Base-by-base conservation (phyloP, 2,329 filamentous ascomycete species). In the Aspergillus clavatus region DNA sequence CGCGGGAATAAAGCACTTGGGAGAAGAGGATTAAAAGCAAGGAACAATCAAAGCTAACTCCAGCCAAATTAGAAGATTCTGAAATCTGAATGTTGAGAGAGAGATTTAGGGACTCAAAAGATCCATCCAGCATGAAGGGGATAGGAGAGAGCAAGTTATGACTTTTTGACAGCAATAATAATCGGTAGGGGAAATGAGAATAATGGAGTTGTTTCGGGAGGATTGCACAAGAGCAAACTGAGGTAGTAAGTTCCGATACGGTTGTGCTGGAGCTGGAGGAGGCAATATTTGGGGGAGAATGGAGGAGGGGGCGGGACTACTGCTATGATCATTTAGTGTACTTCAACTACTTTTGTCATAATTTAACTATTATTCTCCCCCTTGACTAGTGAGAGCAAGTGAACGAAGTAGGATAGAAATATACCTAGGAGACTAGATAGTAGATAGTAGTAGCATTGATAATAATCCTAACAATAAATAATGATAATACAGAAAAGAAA, bases 1-100 rank as follows among this genome's bases (percentile, higher is more conserved):
- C 56, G 50, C 52, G 54, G 56, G 51, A 55, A 52, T 56, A 51
- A 53, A 57, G 50, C 51, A 52, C 51, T 47, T 44, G 51, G 43
- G 56, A 52, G 40, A 50, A 47, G 47, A 45, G 45, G 52, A 51
- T n/a, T n/a, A 42, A 46, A 42, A 47, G 45, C 37, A 52, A 54
- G 45, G 45, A 51, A 51, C 40, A 51, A 42, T 48, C 42, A 44
- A n/a, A 49, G 40, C 47, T 44, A 50, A 45, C 37, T 47, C 46
- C 45, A 33, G 28, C 36, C 42, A 45, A 48, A 41, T 44, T 16
- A 50, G 38, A 37, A 38, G 39, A 40, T 41, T 36, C 42, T 35
- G 11, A 35, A 35, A 10, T 5, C 4, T 19, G 31, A 35, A n/a
- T n/a, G n/a, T n/a, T 35, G 16, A 10, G 11, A 35, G 11, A 8